Percentiles rank a stretch among this genome's conserved stretches.
Conservation (phyloP, 2,329 filamentous ascomycete species). For the Ustulina deusta region DNA sequence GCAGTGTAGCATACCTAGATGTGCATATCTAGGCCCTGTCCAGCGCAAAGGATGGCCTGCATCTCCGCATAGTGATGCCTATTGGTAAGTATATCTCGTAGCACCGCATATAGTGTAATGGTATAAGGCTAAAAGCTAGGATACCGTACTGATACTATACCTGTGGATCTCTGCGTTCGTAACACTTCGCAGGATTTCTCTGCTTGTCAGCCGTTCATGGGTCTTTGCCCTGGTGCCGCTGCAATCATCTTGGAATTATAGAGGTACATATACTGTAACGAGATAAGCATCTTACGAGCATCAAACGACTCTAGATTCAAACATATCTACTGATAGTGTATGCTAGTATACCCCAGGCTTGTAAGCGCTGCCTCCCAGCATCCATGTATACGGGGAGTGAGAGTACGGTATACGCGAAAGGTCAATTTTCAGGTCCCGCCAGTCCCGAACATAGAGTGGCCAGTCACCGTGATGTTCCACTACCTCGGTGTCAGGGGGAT, state of each 20-base stretch:
- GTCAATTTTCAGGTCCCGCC: constrained; percentile 2
- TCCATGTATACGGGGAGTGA: neutral
- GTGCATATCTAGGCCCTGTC: neutral
- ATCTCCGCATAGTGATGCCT: neutral
- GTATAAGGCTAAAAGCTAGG: neutral
- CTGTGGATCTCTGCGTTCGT: constrained; percentile 12
- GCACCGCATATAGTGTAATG: neutral
- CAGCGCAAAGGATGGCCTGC: neutral
- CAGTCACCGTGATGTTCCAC: constrained; percentile 37
- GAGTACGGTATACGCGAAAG: neutral
- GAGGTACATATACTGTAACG: neutral
- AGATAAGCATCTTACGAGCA: constrained; percentile 5
- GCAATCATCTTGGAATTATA: neutral
- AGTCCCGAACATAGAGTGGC: constrained; percentile 3
- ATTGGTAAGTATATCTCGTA: constrained; percentile 4
- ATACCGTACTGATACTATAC: neutral
- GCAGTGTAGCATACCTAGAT: no score
- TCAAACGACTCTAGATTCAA: neutral
- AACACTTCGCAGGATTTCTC: constrained; percentile 17
- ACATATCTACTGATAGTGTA: neutral
- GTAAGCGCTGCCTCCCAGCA: neutral
- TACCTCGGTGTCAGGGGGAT: constrained; percentile 37
- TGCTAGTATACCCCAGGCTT: neutral
- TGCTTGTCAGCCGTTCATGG: constrained; percentile 10
- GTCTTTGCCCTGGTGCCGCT: neutral